Percentiles rank a stretch among this genome's conserved stretches.
Conservation (phyloP, 371 early-diverging fungal species). For the Mucor velutinosus region DNA sequence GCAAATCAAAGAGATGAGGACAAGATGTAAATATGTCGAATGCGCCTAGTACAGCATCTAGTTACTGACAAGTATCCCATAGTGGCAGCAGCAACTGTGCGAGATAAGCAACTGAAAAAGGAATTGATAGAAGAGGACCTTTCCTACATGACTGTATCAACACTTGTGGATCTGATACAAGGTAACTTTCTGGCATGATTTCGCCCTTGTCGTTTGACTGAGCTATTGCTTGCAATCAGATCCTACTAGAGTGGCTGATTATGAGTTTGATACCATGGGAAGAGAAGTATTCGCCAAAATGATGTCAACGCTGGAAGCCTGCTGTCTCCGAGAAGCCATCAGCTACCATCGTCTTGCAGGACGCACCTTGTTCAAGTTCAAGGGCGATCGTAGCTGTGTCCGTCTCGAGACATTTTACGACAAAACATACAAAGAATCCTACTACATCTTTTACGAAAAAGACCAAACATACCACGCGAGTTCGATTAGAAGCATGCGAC, state of each 20-base stretch:
- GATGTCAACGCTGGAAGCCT: slow-evolving; percentile 24
- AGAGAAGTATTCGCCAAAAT: slow-evolving; percentile 31
- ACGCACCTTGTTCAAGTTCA: slow-evolving; percentile 32
- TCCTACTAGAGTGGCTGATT: slow-evolving; percentile 26
- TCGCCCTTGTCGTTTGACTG: neutral
- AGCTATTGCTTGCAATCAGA: slow-evolving; percentile 15
- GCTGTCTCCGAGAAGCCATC: slow-evolving; percentile 36
- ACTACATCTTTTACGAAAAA: slow-evolving; percentile 30
- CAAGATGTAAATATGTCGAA: slow-evolving; percentile 10
- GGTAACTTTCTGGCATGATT: neutral
- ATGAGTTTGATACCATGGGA: slow-evolving; percentile 26
- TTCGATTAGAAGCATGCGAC: neutral
- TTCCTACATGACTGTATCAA: slow-evolving; percentile 23
- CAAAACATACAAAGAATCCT: slow-evolving; percentile 36
- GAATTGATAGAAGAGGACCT: slow-evolving; percentile 39
- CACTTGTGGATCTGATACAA: slow-evolving; percentile 28
- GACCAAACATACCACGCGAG: neutral
- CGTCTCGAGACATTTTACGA: slow-evolving; percentile 52
- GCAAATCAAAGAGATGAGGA: slow-evolving; percentile 7
- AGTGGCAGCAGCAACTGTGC: slow-evolving; percentile 29
- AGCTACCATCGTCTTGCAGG: slow-evolving; percentile 42
- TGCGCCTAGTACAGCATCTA: no score
- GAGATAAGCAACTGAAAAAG: slow-evolving; percentile 25
- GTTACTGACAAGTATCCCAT: neutral
- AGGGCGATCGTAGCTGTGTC: slow-evolving; percentile 25